Evolutionary conservation across 768 basidiomycete species (phyloP).

Genomic region (Pholiota conissans): DNA sequence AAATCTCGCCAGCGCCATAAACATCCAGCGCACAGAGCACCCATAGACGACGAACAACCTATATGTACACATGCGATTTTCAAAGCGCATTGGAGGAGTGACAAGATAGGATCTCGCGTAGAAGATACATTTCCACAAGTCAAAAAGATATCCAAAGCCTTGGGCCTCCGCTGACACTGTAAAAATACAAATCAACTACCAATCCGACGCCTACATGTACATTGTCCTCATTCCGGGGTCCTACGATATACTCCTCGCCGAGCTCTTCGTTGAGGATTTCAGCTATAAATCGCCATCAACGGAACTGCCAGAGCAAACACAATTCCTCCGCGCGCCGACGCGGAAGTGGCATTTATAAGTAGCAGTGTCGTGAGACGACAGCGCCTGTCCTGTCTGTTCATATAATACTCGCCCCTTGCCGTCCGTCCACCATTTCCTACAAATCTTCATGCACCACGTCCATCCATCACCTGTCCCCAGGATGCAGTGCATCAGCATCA

Average conservation of each 20-base stretch:
- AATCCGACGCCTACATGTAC: too few species aligned
- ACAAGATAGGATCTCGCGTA: too few species aligned
- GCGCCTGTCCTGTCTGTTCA: background rate
- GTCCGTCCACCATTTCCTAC: background rate
- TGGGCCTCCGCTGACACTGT: too few species aligned
- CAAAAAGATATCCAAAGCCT: too few species aligned
- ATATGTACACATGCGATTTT: too few species aligned
- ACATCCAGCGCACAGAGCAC: too few species aligned
- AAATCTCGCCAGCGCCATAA: too few species aligned
- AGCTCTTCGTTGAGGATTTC: conserved; percentile 27
- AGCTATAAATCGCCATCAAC: conserved; percentile 8
- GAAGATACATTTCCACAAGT: too few species aligned
- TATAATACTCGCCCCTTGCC: background rate
- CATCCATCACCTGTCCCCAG: conserved; percentile 30
- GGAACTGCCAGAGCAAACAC: conserved; percentile 8
- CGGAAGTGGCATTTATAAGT: background rate
- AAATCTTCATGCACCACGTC: background rate
- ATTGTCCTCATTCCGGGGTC: too few species aligned
- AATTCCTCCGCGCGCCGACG: background rate
- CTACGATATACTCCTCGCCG: conserved; percentile 19
- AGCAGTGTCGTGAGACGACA: background rate
- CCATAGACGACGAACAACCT: too few species aligned
- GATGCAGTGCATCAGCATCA: conserved; percentile 34
- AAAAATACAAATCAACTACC: too few species aligned
- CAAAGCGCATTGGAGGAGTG: too few species aligned